These are phyloP conservation scores for Limtongia smithiae DNA, from an alignment of 805 yeast genomes.

Conservation along the genomic window DNA sequence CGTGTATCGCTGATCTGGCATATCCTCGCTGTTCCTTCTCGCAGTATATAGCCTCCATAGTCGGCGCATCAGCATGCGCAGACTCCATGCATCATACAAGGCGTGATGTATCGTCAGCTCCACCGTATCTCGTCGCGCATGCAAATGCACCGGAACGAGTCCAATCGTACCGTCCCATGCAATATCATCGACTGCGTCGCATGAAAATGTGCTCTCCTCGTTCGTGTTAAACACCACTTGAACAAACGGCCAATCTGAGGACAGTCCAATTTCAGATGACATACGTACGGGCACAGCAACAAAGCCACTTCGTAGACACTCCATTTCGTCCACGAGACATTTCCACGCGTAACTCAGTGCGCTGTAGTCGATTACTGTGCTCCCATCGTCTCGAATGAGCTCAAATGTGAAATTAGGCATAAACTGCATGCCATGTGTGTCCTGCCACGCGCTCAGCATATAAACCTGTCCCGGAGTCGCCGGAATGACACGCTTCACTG, in stretches of 20 bases:
- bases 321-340: slow-evolving; percentile 3
- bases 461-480: slow-evolving; percentile 29
- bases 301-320: slow-evolving; percentile 28
- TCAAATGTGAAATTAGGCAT: slow-evolving; percentile 19
- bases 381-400: too few relatives aligned
- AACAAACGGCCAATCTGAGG: slow-evolving; percentile 19
- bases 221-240: slow-evolving; percentile 14
- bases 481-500: slow-evolving; percentile 25
- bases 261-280: too few relatives aligned
- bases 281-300: too few relatives aligned
- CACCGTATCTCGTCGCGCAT: not conserved
- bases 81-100: slow-evolving; percentile 33
- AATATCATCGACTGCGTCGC: not conserved
- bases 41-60: slow-evolving; percentile 12
- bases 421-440: slow-evolving; percentile 9
- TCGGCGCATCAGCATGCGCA: slow-evolving; percentile 9
- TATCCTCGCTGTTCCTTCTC: too few relatives aligned
- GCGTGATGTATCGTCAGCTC: slow-evolving; percentile 31
- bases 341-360: slow-evolving; percentile 23
- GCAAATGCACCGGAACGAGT: slow-evolving; percentile 14
- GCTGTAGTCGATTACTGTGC: too few relatives aligned
- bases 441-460: slow-evolving; percentile 29
- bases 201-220: not conserved
- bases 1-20: not conserved
- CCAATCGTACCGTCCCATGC: not conserved